A percentile compares a stretch with the other conserved stretches of the same genome.
These are phyloP conservation scores for Solidago caesia DNA, from an alignment of 129 eudicot species.

Conservation along the genomic window DNA sequence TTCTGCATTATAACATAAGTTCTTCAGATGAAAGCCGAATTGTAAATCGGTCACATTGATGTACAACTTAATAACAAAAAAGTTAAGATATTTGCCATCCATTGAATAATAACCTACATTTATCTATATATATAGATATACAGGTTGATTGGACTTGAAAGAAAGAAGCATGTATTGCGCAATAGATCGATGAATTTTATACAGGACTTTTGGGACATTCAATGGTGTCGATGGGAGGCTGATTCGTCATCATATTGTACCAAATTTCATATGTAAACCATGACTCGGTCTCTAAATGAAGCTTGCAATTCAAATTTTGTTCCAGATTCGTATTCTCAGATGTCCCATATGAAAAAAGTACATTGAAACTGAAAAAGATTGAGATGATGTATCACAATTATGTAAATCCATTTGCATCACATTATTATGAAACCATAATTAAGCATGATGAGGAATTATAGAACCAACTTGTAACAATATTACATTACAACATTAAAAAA, in stretches of 20 bases:
- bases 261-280: neutral
- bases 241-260: neutral
- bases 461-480: neutral
- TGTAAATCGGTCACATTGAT: neutral
- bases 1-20: slow-evolving; percentile 37
- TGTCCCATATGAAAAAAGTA: neutral
- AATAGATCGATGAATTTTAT: neutral
- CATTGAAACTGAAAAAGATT: slow-evolving; percentile 8
- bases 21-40: neutral
- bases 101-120: too few relatives aligned
- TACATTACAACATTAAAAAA: too few relatives aligned
- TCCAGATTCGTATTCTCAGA: neutral
- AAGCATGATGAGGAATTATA: neutral
- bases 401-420: neutral
- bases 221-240: slow-evolving; percentile 1
- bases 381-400: neutral
- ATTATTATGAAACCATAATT: neutral
- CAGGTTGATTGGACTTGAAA: neutral
- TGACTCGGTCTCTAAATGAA: neutral
- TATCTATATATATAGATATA: too few relatives aligned
- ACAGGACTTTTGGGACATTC: neutral
- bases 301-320: neutral
- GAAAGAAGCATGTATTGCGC: neutral
- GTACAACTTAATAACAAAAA: too few relatives aligned
- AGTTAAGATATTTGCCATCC: too few relatives aligned